These are phyloP conservation scores for Nannochloropsis granulata DNA, from an alignment of 108 stramenopile genomes.

Conservation along the genomic window DNA sequence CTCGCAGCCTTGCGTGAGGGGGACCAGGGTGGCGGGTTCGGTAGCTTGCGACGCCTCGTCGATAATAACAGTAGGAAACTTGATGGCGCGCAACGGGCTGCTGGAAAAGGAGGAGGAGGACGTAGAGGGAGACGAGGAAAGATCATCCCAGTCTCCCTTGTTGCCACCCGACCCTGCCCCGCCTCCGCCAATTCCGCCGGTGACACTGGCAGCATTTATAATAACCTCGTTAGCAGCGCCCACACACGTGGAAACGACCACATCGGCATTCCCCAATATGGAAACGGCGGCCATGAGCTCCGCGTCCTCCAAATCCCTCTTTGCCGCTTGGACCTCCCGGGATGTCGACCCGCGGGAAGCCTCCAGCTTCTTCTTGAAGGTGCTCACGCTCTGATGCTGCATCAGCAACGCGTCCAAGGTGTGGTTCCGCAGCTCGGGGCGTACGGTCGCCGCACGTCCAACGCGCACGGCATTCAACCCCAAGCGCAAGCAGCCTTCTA, in stretches of 20 bases:
- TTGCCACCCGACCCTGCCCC: not conserved
- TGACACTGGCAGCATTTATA: not conserved
- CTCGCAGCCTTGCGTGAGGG: conserved; percentile 69
- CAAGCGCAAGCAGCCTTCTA: conserved; percentile 58
- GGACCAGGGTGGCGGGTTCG: conserved; percentile 38
- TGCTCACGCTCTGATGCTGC: conserved; percentile 1
- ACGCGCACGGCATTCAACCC: conserved; percentile 65
- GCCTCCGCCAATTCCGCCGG: not conserved
- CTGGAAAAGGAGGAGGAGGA: not conserved
- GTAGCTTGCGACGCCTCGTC: conserved; percentile 36
- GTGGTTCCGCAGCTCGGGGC: conserved; percentile 48
- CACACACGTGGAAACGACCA: conserved; percentile 85
- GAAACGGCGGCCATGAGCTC: not conserved
- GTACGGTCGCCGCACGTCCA: conserved; percentile 75
- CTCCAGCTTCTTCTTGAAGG: conserved; percentile 10
- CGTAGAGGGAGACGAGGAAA: not conserved
- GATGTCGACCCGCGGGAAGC: conserved; percentile 11
- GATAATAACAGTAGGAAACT: conserved; percentile 32
- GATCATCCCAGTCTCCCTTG: not conserved
- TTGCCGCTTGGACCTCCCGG: conserved; percentile 42
- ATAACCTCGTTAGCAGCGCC: conserved; percentile 62
- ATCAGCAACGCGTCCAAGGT: conserved; percentile 19
- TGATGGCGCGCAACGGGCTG: conserved; percentile 20
- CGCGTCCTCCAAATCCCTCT: conserved; percentile 56
- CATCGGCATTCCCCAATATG: conserved; percentile 59